A percentile compares a stretch with the other conserved stretches of the same genome.
These are phyloP conservation scores for Ormosia emarginata DNA, from an alignment of 306 rosid species.

Conservation along the genomic window DNA sequence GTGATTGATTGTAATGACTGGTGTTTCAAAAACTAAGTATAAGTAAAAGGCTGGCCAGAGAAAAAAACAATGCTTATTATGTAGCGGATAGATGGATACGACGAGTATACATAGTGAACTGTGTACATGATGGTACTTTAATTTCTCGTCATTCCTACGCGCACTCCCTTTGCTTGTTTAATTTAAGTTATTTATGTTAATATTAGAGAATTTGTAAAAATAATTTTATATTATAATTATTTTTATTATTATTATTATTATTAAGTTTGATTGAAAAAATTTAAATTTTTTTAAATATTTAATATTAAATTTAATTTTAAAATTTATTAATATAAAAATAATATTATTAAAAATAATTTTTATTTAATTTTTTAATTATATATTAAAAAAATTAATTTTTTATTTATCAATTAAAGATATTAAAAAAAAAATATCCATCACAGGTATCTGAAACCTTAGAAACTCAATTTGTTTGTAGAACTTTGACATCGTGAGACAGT, in stretches of 20 bases:
- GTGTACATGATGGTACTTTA: slow-evolving; percentile 35
- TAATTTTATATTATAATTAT: too few species aligned
- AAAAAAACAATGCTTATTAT: neutral
- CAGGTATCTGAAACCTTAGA: neutral
- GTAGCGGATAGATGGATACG: neutral
- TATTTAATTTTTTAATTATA: too few species aligned
- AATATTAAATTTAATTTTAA: too few species aligned
- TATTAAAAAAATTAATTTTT: too few species aligned
- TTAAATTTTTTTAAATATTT: too few species aligned
- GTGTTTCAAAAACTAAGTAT: neutral
- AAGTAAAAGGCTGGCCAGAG: neutral
- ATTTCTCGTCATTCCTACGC: slow-evolving; percentile 13
- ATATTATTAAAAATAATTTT: too few species aligned
- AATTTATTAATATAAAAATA: too few species aligned
- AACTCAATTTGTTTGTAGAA: neutral
- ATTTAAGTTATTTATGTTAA: too few species aligned
- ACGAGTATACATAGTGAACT: slow-evolving; percentile 30
- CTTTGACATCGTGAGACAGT: neutral
- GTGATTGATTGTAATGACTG: neutral
- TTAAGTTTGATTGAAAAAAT: too few species aligned
- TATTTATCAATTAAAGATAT: too few species aligned
- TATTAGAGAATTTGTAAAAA: too few species aligned
- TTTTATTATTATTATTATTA: too few species aligned
- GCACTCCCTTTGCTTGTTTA: neutral
- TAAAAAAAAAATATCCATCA: neutral